Evolutionary conservation across 2,329 filamentous ascomycete genomes (phyloP).

Genomic region (Aspergillus fumigatiaffinis): DNA sequence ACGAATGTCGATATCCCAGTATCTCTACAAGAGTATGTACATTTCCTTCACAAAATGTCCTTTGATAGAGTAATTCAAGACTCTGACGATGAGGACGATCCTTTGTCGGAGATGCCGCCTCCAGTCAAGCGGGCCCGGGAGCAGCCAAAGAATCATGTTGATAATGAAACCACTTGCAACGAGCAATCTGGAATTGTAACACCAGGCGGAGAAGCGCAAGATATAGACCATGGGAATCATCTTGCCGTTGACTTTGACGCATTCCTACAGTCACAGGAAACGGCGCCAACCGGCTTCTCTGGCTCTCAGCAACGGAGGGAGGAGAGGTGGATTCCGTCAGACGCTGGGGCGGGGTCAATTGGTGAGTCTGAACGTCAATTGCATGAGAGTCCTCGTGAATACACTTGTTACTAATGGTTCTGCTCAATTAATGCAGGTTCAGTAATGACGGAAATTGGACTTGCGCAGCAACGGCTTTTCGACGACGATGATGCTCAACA

Average conservation of each 20-base stretch:
- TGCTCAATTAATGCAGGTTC: conserved; percentile 16
- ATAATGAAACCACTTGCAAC: conserved; percentile 3
- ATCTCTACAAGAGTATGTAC: background rate
- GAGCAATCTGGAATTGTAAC: background rate
- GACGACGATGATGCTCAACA: conserved; percentile 26
- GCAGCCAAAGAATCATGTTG: conserved; percentile 9
- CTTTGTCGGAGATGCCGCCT: conserved; percentile 26
- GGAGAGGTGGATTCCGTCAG: conserved; percentile 32
- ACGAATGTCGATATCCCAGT: background rate
- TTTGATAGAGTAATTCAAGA: conserved; percentile 40
- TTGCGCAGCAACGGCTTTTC: conserved; percentile 30
- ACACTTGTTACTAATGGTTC: background rate
- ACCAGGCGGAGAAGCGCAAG: background rate
- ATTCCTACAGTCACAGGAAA: conserved; percentile 33
- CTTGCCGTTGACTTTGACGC: conserved; percentile 35
- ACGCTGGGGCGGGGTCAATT: conserved; percentile 27
- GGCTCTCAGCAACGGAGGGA: conserved; percentile 33
- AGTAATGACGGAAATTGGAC: conserved; percentile 33
- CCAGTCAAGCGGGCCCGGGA: conserved; percentile 14
- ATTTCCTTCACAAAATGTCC: conserved; percentile 25
- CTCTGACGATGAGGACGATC: conserved; percentile 41
- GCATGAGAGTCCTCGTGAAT: background rate
- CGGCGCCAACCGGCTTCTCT: conserved; percentile 12
- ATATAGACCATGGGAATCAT: conserved; percentile 14
- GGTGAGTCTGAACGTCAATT: conserved; percentile 21